Evolutionary conservation across 1,139 yeast species (phyloP).

Genomic region (Yamadazyma buinensis): DNA sequence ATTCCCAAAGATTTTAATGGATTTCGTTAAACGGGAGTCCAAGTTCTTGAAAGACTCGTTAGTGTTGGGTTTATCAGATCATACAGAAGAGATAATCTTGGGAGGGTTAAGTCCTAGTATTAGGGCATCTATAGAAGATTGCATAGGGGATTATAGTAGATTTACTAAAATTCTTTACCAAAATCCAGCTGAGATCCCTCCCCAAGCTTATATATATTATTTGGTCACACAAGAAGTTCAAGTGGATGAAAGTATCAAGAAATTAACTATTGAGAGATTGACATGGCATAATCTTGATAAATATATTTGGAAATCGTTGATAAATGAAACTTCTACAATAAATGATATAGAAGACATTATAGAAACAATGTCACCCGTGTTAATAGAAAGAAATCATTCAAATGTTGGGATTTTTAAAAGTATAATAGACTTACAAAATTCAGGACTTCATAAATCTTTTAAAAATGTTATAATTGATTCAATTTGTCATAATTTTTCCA

Average conservation of each 20-base stretch:
- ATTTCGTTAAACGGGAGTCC: slow-evolving; percentile 18
- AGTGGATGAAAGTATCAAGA: slow-evolving; percentile 19
- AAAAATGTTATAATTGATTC: slow-evolving; percentile 9
- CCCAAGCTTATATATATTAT: slow-evolving; percentile 24
- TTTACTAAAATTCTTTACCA: slow-evolving; percentile 27
- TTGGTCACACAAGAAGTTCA: slow-evolving; percentile 16
- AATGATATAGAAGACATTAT: slow-evolving; percentile 37
- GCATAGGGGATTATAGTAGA: slow-evolving; percentile 28
- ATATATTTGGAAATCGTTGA: slow-evolving; percentile 28
- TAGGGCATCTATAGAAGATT: slow-evolving; percentile 11
- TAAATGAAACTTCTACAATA: slow-evolving; percentile 26
- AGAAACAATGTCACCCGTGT: slow-evolving; percentile 20
- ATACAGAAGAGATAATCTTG: no score
- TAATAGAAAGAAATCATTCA: slow-evolving; percentile 17
- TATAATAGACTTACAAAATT: slow-evolving; percentile 4
- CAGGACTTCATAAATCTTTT: slow-evolving; percentile 8
- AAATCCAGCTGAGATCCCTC: slow-evolving; percentile 31
- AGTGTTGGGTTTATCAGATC: no score
- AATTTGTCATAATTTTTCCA: slow-evolving; percentile 5
- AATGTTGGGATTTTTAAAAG: slow-evolving; percentile 23
- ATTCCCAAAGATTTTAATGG: slow-evolving; percentile 9
- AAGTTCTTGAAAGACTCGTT: no score
- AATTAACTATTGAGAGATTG: slow-evolving; percentile 24
- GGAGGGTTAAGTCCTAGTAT: no score
- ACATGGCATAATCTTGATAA: slow-evolving; percentile 29